These are phyloP conservation scores for Starmerella riodocensis DNA, from an alignment of 805 yeast species.

Conservation along the genomic window DNA sequence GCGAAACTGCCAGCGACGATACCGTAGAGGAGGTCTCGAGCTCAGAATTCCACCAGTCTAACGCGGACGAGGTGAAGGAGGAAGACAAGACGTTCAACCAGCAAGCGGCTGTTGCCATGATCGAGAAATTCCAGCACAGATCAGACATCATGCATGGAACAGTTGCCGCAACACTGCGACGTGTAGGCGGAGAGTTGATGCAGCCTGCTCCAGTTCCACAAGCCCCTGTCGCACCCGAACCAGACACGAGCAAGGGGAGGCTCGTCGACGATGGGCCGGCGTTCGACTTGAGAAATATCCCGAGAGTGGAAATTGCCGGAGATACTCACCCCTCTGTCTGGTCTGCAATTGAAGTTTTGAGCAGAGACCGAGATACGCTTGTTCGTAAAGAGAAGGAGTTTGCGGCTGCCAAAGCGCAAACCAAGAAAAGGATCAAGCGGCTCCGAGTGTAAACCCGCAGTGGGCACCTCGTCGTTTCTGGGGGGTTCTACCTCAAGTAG, in stretches of 20 bases:
- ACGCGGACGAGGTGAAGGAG: not conserved
- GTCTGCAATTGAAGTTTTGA: conserved; percentile 17
- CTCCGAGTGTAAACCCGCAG: conserved; percentile 6
- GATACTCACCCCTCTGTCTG: conserved; percentile 20
- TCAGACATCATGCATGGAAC: conserved; percentile 1
- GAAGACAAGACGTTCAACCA: not conserved
- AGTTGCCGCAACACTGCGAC: conserved; percentile 11
- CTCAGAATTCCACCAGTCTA: not conserved
- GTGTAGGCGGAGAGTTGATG: conserved; percentile 9
- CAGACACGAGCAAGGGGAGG: not conserved
- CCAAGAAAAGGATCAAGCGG: conserved; percentile 16
- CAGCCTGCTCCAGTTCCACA: conserved; percentile 7
- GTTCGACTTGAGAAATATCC: conserved; percentile 16
- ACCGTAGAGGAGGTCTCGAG: not conserved
- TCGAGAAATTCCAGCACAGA: not conserved
- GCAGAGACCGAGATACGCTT: conserved; percentile 7
- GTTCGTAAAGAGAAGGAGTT: conserved; percentile 9
- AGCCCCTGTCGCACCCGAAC: not conserved
- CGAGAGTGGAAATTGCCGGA: conserved; percentile 17
- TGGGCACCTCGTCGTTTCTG: no score
- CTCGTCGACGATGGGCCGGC: conserved; percentile 17
- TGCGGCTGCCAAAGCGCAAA: conserved; percentile 13
- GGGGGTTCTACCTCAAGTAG: no score
- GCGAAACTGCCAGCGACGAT: no score
- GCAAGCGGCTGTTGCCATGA: conserved; percentile 4